Percentiles rank a stretch among this genome's conserved stretches.
These are phyloP conservation scores for Globisporangium megalacanthum DNA, from an alignment of 352 stramenopile genomes.

Conservation along the genomic window DNA sequence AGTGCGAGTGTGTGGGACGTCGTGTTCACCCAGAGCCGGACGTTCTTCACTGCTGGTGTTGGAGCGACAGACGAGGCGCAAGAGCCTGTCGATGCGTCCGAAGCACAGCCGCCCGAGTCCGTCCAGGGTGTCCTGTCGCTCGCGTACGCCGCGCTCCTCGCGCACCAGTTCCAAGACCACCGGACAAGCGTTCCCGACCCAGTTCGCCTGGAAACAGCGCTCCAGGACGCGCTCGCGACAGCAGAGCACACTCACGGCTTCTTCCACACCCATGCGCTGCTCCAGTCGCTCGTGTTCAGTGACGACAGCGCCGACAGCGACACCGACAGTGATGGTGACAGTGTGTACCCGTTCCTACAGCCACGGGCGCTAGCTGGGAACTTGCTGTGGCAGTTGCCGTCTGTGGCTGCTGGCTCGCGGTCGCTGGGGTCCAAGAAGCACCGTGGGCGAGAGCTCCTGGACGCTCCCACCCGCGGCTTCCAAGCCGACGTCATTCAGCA, in stretches of 20 bases:
- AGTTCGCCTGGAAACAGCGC: conserved; percentile 20
- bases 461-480: not conserved
- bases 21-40: conserved; percentile 13
- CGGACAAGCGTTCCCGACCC: conserved; percentile 6
- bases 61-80: conserved; percentile 1
- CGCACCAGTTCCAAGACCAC: conserved; percentile 27
- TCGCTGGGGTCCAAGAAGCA: conserved; percentile 7
- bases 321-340: conserved; percentile 10
- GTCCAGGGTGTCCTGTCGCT: conserved; percentile 39
- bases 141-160: conserved; percentile 44
- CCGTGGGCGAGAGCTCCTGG: conserved; percentile 1
- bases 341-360: conserved; percentile 21
- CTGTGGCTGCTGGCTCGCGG: conserved; percentile 12
- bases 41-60: conserved; percentile 21
- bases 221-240: conserved; percentile 36
- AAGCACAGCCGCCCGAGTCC: conserved; percentile 18
- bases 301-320: conserved; percentile 19
- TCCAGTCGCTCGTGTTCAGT: conserved; percentile 36
- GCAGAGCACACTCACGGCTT: conserved; percentile 45
- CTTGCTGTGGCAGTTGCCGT: conserved; percentile 27
- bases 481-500: conserved; percentile 32
- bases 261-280: conserved; percentile 42
- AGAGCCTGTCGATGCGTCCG: no score
- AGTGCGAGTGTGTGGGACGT: conserved; percentile 12
- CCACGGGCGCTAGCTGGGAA: conserved; percentile 19